Conservation (phyloP, 1,284 basidiomycete species). For the Naganishia sp. region DNA sequence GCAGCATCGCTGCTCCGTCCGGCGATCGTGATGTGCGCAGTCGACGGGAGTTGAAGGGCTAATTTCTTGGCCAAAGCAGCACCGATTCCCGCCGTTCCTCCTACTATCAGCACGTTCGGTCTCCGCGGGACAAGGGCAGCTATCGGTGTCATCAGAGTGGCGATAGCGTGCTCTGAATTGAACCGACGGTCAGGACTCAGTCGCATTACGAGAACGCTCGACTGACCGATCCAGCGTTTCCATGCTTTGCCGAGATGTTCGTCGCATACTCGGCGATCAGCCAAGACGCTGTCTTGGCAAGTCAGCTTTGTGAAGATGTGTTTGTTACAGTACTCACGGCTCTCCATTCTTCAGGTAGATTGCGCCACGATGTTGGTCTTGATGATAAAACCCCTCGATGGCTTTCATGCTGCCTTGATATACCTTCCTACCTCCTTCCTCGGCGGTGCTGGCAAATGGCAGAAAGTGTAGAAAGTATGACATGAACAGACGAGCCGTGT, state of each 20-base stretch:
- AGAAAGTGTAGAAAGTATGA: constrained; percentile 25
- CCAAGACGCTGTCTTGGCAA: neutral
- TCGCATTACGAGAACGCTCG: neutral
- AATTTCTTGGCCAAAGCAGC: constrained; percentile 18
- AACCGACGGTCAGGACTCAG: neutral
- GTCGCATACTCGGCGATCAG: constrained; percentile 20
- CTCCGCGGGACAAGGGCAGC: neutral
- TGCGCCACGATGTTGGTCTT: neutral
- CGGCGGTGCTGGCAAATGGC: constrained; percentile 27
- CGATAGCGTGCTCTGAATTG: constrained; percentile 3
- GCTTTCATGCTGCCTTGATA: constrained; percentile 23
- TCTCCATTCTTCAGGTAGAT: constrained; percentile 26
- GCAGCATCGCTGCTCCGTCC: constrained; percentile 20
- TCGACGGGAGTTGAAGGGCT: constrained; percentile 1
- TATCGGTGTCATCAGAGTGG: constrained; percentile 3
- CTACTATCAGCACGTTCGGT: constrained; percentile 16
- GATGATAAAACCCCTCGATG: neutral
- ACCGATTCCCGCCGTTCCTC: constrained; percentile 27
- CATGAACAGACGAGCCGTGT: constrained; percentile 26
- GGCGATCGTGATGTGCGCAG: constrained; percentile 21
- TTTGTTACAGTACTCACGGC: constrained; percentile 11
- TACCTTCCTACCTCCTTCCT: constrained; percentile 28
- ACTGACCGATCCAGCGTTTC: constrained; percentile 26
- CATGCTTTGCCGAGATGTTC: constrained; percentile 7
- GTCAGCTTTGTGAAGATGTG: neutral